These are phyloP conservation scores for Wickerhamiella cacticola DNA, from an alignment of 805 yeast species.

Conservation along the genomic window DNA sequence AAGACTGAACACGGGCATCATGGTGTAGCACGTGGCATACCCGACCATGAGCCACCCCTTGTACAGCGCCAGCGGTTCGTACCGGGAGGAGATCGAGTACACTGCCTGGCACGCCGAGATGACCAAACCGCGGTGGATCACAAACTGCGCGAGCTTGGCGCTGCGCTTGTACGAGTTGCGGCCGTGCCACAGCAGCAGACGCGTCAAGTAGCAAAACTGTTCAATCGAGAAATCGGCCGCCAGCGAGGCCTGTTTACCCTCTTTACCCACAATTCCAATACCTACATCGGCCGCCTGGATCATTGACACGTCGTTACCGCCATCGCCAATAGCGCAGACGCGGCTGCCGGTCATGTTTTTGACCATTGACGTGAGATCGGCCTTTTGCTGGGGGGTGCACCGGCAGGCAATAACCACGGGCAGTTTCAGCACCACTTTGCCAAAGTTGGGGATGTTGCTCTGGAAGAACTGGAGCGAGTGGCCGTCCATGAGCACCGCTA, in stretches of 20 bases:
- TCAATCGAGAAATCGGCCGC: slow-evolving; percentile 95
- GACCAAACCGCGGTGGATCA: slow-evolving; percentile 88
- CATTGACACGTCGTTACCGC: slow-evolving; percentile 98
- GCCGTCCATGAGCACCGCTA: slow-evolving; percentile 84
- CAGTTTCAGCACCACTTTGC: slow-evolving; percentile 57
- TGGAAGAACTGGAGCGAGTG: slow-evolving; percentile 68
- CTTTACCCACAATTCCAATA: slow-evolving; percentile 97
- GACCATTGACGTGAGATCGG: slow-evolving; percentile 79
- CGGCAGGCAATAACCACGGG: slow-evolving; percentile 98
- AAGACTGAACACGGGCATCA: slow-evolving; percentile 94
- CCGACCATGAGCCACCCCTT: slow-evolving; percentile 99
- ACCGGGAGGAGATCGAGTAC: slow-evolving; percentile 69
- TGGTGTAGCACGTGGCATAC: slow-evolving; percentile 90
- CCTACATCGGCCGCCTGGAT: slow-evolving; percentile 98
- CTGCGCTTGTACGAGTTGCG: slow-evolving; percentile 92
- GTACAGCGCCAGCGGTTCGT: slow-evolving; percentile 87
- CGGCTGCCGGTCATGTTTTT: slow-evolving; percentile 71
- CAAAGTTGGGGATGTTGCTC: slow-evolving; percentile 52
- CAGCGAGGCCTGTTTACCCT: slow-evolving; percentile 91
- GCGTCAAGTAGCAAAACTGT: slow-evolving; percentile 80
- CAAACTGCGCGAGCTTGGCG: slow-evolving; percentile 89
- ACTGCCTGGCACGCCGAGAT: slow-evolving; percentile 94
- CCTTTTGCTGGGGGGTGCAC: slow-evolving; percentile 97
- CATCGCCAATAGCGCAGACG: slow-evolving; percentile 97
- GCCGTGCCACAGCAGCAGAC: slow-evolving; percentile 91